phyloP scores from a whole-genome alignment of 2,329 filamentous ascomycete species.

The Pseudogymnoascus pannorum region DNA sequence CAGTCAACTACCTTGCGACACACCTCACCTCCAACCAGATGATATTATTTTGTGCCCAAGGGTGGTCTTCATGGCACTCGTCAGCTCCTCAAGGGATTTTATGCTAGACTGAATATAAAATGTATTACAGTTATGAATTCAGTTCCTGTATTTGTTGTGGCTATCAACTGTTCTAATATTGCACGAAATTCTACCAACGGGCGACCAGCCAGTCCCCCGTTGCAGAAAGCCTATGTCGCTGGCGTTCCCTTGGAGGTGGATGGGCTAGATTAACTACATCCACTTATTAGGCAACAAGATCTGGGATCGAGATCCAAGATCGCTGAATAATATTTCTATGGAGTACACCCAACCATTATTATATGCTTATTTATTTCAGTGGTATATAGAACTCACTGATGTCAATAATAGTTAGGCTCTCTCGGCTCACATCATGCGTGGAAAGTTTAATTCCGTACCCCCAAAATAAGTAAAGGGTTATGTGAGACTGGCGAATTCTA shows the following conservation, averaged over 20 bases:
- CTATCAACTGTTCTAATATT: too few species aligned
- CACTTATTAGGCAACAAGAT: background rate
- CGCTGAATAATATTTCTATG: background rate
- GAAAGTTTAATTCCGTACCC: too few species aligned
- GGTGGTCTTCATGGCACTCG: too few species aligned
- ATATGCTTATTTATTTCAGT: too few species aligned
- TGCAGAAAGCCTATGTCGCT: background rate
- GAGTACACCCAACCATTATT: background rate
- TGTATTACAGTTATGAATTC: background rate
- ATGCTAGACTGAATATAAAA: too few species aligned
- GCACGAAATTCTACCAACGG: too few species aligned
- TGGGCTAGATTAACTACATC: background rate
- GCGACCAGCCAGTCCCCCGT: too few species aligned
- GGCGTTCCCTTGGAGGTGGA: background rate
- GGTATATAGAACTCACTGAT: background rate
- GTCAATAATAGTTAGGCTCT: background rate
- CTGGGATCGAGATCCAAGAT: background rate
- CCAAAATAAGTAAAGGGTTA: too few species aligned
- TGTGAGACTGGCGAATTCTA: background rate
- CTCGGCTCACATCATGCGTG: background rate
- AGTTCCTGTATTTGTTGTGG: background rate
- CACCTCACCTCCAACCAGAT: background rate
- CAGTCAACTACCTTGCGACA: background rate
- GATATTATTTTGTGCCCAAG: too few species aligned
- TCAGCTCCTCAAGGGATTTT: too few species aligned